These are phyloP conservation scores for Selaginella tamariscina DNA, from an alignment of 75 land plant genomes.

Conservation along the genomic window DNA sequence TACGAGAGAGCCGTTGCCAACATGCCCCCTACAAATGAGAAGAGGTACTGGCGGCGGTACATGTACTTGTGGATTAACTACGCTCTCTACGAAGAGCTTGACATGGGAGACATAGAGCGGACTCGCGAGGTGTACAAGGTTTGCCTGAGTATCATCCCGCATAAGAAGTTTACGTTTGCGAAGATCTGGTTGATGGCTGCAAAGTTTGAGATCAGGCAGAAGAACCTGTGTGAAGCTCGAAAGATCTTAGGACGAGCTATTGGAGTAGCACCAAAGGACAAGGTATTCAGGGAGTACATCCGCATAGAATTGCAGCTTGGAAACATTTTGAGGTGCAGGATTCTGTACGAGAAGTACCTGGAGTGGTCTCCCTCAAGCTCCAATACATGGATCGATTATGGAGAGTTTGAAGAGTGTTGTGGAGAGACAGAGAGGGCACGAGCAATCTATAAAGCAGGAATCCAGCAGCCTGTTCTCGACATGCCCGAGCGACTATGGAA, in stretches of 20 bases:
- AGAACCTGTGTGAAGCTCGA: not conserved
- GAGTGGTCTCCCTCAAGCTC: not conserved
- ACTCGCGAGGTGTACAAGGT: not conserved
- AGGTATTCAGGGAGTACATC: not conserved
- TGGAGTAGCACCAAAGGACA: too few relatives aligned
- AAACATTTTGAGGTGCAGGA: not conserved
- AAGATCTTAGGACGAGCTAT: not conserved
- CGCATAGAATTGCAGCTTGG: not conserved
- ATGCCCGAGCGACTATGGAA: not conserved
- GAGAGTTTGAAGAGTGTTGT: not conserved
- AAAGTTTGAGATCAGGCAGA: not conserved
- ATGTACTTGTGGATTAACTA: not conserved
- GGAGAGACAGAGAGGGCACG: not conserved
- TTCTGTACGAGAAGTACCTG: constrained; percentile 1
- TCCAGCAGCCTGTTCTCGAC: not conserved
- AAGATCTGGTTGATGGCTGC: constrained; percentile 1
- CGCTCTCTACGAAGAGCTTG: not conserved
- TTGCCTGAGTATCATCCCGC: not conserved
- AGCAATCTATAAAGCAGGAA: not conserved
- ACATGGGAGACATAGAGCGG: not conserved
- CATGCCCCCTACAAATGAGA: not conserved
- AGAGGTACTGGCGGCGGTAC: not conserved
- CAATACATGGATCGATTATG: not conserved
- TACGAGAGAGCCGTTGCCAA: not conserved
- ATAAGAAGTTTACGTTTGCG: not conserved